These are phyloP conservation scores for Colletotrichum ledebouriae DNA, from an alignment of 2,329 filamentous ascomycete genomes.

Conservation along the genomic window DNA sequence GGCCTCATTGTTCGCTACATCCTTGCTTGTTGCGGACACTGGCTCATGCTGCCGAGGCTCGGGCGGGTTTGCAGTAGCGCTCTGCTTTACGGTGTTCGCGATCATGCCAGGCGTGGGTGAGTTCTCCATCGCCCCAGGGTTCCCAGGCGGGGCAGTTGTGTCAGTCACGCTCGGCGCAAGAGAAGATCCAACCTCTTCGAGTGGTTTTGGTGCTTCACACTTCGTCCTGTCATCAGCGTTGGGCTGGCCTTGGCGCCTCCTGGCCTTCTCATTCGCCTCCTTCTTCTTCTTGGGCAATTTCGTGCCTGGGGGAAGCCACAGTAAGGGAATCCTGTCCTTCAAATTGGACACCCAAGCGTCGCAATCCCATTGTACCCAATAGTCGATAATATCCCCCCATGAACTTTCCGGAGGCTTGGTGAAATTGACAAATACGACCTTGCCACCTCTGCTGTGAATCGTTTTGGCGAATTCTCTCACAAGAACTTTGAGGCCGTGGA, in stretches of 20 bases:
- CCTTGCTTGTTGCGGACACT: background rate
- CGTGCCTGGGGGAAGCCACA: conserved; percentile 68
- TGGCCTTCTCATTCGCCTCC: conserved; percentile 45
- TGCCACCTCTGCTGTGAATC: conserved; percentile 76
- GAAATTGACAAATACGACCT: conserved; percentile 80
- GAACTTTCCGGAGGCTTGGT: conserved; percentile 79
- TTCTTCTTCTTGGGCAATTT: conserved; percentile 56
- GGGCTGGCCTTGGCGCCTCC: conserved; percentile 28
- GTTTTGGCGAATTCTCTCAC: conserved; percentile 79
- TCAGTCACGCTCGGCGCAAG: too few relatives aligned
- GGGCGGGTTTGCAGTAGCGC: too few relatives aligned
- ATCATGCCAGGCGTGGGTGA: background rate
- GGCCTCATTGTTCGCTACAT: background rate
- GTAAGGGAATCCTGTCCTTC: conserved; percentile 67
- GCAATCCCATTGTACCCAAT: conserved; percentile 81
- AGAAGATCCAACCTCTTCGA: too few relatives aligned
- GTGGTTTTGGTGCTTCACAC: conserved; percentile 42
- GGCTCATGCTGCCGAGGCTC: background rate
- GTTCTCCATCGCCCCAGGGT: too few relatives aligned
- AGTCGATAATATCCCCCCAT: conserved; percentile 81
- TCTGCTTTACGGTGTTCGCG: too few relatives aligned
- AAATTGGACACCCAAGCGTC: conserved; percentile 79
- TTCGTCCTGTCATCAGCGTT: conserved; percentile 45
- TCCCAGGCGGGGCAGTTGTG: too few relatives aligned
- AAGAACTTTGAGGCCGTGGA: conserved; percentile 79